A percentile compares a stretch with the other conserved stretches of the same genome.
Conservation (phyloP, 176 grass and related monocot genomes). For the Bolboschoenus planiculmis region DNA sequence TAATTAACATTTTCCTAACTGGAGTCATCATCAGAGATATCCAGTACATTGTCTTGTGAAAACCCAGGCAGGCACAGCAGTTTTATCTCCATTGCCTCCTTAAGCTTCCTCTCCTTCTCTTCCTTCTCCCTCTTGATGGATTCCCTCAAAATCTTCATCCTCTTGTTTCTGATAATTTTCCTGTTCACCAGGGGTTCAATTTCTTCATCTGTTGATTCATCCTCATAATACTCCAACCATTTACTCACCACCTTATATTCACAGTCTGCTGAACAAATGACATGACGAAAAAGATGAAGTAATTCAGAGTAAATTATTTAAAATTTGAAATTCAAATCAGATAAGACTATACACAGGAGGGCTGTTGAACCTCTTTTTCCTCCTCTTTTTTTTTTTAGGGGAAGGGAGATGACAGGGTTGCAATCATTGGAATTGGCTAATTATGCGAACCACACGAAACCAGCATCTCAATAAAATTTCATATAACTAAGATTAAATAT, state of each 20-base stretch:
- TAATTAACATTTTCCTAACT: not conserved
- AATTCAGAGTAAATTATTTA: not conserved
- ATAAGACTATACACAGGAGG: not conserved
- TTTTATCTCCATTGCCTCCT: not conserved
- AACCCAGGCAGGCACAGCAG: not conserved
- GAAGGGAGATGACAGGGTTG: not conserved
- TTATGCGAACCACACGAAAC: not conserved
- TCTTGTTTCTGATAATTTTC: constrained; percentile 51
- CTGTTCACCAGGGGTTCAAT: constrained; percentile 51
- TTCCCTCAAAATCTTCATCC: constrained; percentile 32
- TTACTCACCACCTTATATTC: constrained; percentile 28
- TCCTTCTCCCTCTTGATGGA: constrained; percentile 30
- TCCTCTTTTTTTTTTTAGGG: not conserved
- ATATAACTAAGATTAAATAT: not conserved
- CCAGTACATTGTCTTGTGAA: not conserved
- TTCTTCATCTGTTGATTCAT: constrained; percentile 52
- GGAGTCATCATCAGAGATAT: not conserved
- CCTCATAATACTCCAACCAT: constrained; percentile 53
- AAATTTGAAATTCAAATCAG: not conserved
- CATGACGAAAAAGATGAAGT: not conserved
- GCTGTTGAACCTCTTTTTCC: not conserved
- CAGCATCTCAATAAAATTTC: not conserved
- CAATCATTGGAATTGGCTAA: not conserved
- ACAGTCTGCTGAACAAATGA: not conserved
- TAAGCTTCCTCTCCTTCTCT: not conserved